Base-by-base conservation (phyloP, 2,329 filamentous ascomycete species). In the Exophiala alcalophila region DNA sequence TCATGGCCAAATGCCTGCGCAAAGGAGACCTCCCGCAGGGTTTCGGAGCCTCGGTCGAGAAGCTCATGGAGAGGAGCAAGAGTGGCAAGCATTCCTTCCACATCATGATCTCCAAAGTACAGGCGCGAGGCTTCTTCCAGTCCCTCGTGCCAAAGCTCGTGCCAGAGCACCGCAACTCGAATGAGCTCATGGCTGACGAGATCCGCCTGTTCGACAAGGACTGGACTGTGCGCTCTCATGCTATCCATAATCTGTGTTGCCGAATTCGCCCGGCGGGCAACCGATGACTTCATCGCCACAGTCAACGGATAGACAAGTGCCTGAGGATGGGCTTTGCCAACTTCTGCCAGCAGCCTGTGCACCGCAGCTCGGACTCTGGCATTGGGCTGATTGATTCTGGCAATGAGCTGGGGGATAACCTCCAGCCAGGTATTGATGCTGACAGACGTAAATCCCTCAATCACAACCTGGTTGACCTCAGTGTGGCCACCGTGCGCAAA, bases 391-490 rank as follows among this genome's bases (percentile, higher is more conserved):
- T 94, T 98, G 70, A 99, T 97, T 47, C 92, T 81, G 21, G 92
- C 92, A 64, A 99, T 95, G 33, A 99, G 74, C 61, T 99, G 92
- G 23, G 92, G 92, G 52, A 97, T 96, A 37, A 98, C 94, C 60
- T 97, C 90, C 12, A 99, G 79, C 94, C 92, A 99, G 1, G 91
- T 97, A 65, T 99, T 92, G 42, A 98, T 86, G 59, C 86, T 95
- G 54, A 99, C 89, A 25, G 86, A 85, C 0, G 84, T 77, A 53
- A 96, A 94, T 4, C 94, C 92, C 61, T 97, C 90, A 0, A 83
- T 89, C 16, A 99, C 86, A 11, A 86, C 86, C 11, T 77, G 71
- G 58, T 91, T 95, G 49, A 99, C 94, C 53, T 97, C 91, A 19
- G 80, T 72, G 59, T 88, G 83, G 15, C 88, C 86, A 38, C 92